Evolutionary conservation across 805 yeast genomes (phyloP).

Genomic region (Cyberlindnera mycetangii): DNA sequence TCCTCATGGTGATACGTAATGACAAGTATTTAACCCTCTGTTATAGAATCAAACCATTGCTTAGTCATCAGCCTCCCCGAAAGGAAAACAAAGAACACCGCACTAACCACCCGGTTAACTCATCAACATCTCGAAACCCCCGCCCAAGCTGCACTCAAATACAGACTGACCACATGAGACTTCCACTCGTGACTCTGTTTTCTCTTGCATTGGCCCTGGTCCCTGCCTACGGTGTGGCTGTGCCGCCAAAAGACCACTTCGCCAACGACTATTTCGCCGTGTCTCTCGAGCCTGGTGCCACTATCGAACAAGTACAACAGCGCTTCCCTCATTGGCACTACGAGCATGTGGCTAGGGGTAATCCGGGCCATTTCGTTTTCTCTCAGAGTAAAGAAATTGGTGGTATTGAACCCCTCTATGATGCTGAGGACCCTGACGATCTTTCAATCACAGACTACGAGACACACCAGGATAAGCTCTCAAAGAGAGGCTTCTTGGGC

Average conservation of each 20-base stretch:
- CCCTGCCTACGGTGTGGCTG: constrained; percentile 5
- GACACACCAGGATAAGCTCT: constrained; percentile 3
- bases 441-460: constrained; percentile 1
- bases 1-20: no score
- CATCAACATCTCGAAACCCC: neutral
- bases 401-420: constrained; percentile 14
- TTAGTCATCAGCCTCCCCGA: constrained; percentile 3
- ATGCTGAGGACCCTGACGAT: constrained; percentile 8
- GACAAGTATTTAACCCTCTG: no score
- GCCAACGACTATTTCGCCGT: constrained; percentile 58
- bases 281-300: constrained; percentile 42
- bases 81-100: neutral
- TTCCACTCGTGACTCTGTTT: constrained; percentile 8
- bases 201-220: constrained; percentile 4
- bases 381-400: constrained; percentile 42
- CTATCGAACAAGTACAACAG: constrained; percentile 31
- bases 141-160: neutral
- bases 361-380: constrained; percentile 64
- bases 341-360: constrained; percentile 64
- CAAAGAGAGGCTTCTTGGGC: constrained; percentile 15
- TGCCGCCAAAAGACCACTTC: constrained; percentile 48
- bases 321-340: constrained; percentile 46
- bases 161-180: constrained; percentile 2
- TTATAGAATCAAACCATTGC: no score
- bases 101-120: neutral